phyloP scores from a whole-genome alignment of 192 early-diverging fungal species.

The Lobosporangium transversale region DNA sequence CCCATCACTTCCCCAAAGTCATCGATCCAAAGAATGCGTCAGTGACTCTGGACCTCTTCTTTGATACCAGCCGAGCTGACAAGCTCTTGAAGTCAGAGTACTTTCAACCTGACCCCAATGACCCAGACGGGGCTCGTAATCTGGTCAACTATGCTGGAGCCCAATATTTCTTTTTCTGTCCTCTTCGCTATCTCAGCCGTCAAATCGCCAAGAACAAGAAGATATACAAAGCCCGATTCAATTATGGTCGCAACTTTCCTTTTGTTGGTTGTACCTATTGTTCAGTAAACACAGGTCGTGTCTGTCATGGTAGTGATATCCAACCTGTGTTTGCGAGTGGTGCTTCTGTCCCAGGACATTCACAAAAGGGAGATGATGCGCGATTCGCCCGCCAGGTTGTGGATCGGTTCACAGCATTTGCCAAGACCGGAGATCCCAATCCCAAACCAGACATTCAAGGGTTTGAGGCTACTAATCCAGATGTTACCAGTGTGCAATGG shows the following conservation, averaged over 20 bases:
- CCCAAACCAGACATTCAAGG: conserved; percentile 5
- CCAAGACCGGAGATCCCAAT: conserved; percentile 54
- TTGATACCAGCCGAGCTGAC: not conserved
- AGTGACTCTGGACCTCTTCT: not conserved
- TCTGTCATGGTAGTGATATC: conserved; percentile 35
- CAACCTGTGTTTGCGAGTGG: conserved; percentile 21
- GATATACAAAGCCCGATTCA: conserved; percentile 40
- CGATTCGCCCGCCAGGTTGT: conserved; percentile 53
- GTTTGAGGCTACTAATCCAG: conserved; percentile 16
- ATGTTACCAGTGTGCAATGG: conserved; percentile 29
- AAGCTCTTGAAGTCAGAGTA: not conserved
- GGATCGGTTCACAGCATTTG: conserved; percentile 44
- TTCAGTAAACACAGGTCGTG: conserved; percentile 5
- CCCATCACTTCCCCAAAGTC: conserved; percentile 20
- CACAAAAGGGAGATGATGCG: conserved; percentile 42
- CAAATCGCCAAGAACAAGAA: conserved; percentile 23
- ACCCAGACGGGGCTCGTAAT: conserved; percentile 21
- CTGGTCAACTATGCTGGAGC: conserved; percentile 12
- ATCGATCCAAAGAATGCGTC: conserved; percentile 7
- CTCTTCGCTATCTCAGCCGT: conserved; percentile 18
- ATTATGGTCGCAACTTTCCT: conserved; percentile 27
- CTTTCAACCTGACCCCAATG: conserved; percentile 11
- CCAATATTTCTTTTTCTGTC: conserved; percentile 43
- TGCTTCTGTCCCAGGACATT: conserved; percentile 1
- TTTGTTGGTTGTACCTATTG: conserved; percentile 4